phyloP scores from a whole-genome alignment of 2,329 filamentous ascomycete species.

The Periglandula ipomoeae region DNA sequence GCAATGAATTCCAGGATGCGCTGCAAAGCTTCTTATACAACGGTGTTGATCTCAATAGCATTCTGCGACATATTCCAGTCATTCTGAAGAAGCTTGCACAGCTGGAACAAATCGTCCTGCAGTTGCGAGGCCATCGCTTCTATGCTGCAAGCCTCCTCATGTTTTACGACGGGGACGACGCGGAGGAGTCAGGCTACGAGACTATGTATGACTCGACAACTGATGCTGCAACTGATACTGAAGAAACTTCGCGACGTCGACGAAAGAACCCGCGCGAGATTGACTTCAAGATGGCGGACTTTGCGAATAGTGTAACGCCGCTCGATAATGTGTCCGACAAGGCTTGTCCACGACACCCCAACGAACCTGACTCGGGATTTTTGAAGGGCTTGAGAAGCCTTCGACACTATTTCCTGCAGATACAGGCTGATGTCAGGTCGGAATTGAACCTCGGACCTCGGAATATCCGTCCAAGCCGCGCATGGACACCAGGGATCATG shows the following conservation, averaged over 20 bases:
- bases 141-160: slow-evolving; percentile 93
- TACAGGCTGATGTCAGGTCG: slow-evolving; percentile 64
- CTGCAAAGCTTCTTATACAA: slow-evolving; percentile 87
- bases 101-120: slow-evolving; percentile 74
- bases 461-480: slow-evolving; percentile 10
- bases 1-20: slow-evolving; percentile 79
- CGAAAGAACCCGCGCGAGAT: slow-evolving; percentile 52
- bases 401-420: slow-evolving; percentile 75
- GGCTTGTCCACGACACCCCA: slow-evolving; percentile 68
- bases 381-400: slow-evolving; percentile 74
- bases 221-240: slow-evolving; percentile 48
- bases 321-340: slow-evolving; percentile 58
- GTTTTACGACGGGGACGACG: slow-evolving; percentile 83
- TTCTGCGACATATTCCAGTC: slow-evolving; percentile 77
- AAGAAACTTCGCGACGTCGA: slow-evolving; percentile 39
- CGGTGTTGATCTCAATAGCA: slow-evolving; percentile 69
- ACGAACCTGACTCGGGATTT: slow-evolving; percentile 81
- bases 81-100: slow-evolving; percentile 76
- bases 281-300: slow-evolving; percentile 96
- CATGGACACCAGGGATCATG: slow-evolving; percentile 12
- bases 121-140: slow-evolving; percentile 78
- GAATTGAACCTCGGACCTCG: slow-evolving; percentile 38
- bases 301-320: slow-evolving; percentile 92
- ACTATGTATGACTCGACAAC: slow-evolving; percentile 48
- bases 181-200: slow-evolving; percentile 38